phyloP scores from a whole-genome alignment of 2,329 filamentous ascomycete genomes.

The Xylaria sp. region DNA sequence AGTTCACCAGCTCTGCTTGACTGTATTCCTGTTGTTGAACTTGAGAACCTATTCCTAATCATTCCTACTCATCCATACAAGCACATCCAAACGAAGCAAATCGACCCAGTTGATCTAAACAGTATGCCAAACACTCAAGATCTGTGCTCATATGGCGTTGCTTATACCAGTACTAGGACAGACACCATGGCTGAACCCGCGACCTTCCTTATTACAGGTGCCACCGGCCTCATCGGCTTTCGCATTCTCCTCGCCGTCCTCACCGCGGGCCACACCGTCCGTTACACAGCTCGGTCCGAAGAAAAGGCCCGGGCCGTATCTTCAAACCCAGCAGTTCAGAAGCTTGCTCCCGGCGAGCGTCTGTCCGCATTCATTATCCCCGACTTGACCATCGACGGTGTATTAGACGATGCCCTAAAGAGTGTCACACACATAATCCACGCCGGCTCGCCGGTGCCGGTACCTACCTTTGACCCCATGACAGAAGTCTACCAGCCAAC shows the following conservation, averaged over 20 bases:
- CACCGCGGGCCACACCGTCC: conserved; percentile 25
- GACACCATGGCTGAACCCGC: not conserved
- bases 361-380: conserved; percentile 24
- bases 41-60: too few relatives aligned
- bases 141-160: too few relatives aligned
- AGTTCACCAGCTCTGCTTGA: too few relatives aligned
- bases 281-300: conserved; percentile 24
- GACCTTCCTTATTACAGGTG: conserved; percentile 26
- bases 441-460: conserved; percentile 23
- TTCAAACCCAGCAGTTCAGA: conserved; percentile 24
- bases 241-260: conserved; percentile 26
- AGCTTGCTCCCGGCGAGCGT: conserved; percentile 13
- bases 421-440: conserved; percentile 28
- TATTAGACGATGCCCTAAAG: conserved; percentile 23
- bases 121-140: too few relatives aligned
- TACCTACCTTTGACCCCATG: conserved; percentile 14
- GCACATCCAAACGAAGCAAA: too few relatives aligned
- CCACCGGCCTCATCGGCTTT: conserved; percentile 29
- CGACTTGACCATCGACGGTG: conserved; percentile 24
- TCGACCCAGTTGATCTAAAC: too few relatives aligned
- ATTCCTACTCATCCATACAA: too few relatives aligned
- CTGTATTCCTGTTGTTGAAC: too few relatives aligned
- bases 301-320: conserved; percentile 23
- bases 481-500: conserved; percentile 25
- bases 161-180: too few relatives aligned